Evolutionary conservation across 2,329 filamentous ascomycete species (phyloP).

Genomic region (Botrytis byssoidea): DNA sequence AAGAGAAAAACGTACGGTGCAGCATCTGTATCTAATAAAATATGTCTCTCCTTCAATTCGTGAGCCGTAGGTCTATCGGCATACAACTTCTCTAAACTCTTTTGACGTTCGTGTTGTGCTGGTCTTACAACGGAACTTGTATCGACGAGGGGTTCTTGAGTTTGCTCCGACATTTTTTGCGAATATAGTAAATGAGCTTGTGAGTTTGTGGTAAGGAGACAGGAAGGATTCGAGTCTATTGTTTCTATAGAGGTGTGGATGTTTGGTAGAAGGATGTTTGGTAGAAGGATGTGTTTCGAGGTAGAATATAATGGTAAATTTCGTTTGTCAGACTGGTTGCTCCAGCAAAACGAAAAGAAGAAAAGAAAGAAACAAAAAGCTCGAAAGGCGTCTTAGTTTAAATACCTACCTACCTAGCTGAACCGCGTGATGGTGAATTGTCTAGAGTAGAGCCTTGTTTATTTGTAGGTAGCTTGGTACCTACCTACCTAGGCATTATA

Average conservation of each 20-base stretch:
- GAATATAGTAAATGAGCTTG: not conserved
- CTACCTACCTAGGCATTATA: not conserved
- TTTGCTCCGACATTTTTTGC: constrained; percentile 27
- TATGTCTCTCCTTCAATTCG: constrained; percentile 67
- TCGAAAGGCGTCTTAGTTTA: not conserved
- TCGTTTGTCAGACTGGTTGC: not conserved
- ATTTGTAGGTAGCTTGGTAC: not conserved
- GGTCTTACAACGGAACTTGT: constrained; percentile 55
- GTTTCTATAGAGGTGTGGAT: not conserved
- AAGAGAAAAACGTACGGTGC: constrained; percentile 54
- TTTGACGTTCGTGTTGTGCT: constrained; percentile 52
- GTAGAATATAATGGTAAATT: not conserved
- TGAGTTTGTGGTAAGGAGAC: not conserved
- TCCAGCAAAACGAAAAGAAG: not conserved
- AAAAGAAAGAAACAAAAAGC: not conserved
- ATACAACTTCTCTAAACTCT: constrained; percentile 72
- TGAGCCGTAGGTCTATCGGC: constrained; percentile 65
- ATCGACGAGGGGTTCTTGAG: constrained; percentile 30
- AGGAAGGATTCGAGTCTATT: not conserved
- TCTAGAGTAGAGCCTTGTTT: not conserved
- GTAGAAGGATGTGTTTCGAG: too few relatives aligned
- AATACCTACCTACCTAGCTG: not conserved
- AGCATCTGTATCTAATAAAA: constrained; percentile 64
- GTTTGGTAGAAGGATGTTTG: not conserved
- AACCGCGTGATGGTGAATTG: not conserved